Base-by-base conservation (phyloP, 78 protist species). In the Dictyostelium capitatum region DNA sequence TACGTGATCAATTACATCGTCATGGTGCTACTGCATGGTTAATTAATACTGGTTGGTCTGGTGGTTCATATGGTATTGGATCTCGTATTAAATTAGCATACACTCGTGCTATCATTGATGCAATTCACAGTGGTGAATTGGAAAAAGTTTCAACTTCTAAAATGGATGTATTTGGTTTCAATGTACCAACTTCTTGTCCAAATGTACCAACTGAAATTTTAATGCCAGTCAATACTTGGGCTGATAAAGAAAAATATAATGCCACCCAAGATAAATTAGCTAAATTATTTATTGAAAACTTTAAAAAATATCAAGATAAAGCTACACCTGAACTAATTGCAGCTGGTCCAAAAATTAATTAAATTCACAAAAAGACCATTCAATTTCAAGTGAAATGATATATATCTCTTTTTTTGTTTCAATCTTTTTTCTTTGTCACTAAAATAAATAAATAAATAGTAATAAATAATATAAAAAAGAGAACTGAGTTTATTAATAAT, bases 1-100 rank as follows among this genome's bases (percentile, higher is more conserved):
- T 98, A 43, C 96, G 94, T 3, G 96, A 94, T 70, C 95, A 95
- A 97, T 32, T 98, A 32, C 17, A 75, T 64, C 47, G 83, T 80
- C 97, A 97, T 97, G 30, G 74, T 30, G 95, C 96, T 37, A 9
- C 65, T 37, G 98, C 89, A 47, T 98, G 97, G 98, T 97, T 98
- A 5, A 90, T 98, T 87, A 98, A 98, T 95, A 98, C 99, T 46
- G 99, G 98, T 48, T 97, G 98, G 97, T 41, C 95, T 46, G 98
- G 98, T 17, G 99, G 99, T 56, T 37, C 85, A 19, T 85, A 95
- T 89, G 98, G 98, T 56, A 94, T 94, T 50, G 97, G 97, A 28
- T 79, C 78, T 50, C 98, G 99, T 79, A 92, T 97, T 91, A 80
- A 64, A 57, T 77, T 98, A 28, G 77, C 94, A 65, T 57, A 84